Conservation (phyloP, 2,329 filamentous ascomycete genomes). For the Colletotrichum horii region DNA sequence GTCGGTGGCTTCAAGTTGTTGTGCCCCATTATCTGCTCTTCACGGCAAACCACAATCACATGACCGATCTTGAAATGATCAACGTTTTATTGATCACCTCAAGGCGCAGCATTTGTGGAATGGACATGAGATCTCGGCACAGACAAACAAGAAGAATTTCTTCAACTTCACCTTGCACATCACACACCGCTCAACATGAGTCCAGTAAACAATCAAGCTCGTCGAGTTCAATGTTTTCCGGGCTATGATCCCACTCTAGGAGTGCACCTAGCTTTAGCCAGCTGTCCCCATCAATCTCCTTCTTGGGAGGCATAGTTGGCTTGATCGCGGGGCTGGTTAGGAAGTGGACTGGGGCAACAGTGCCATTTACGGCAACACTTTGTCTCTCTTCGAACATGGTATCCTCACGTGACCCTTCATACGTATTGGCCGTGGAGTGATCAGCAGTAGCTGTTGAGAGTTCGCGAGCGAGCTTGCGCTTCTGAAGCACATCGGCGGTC, state of each 20-base stretch:
- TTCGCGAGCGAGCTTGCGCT: constrained; percentile 61
- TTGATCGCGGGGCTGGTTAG: constrained; percentile 63
- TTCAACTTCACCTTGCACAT: constrained; percentile 2
- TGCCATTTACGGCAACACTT: constrained; percentile 25
- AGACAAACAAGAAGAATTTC: not conserved
- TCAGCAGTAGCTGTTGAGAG: constrained; percentile 35
- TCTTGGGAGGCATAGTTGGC: constrained; percentile 40
- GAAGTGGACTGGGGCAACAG: constrained; percentile 39
- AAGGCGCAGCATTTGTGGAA: not conserved
- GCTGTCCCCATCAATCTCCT: constrained; percentile 44
- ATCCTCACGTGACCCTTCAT: constrained; percentile 53
- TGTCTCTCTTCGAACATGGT: constrained; percentile 57
- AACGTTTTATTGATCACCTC: not conserved
- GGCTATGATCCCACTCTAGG: constrained; percentile 71
- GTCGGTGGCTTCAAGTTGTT: not conserved
- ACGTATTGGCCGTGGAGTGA: constrained; percentile 37
- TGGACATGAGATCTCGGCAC: not conserved
- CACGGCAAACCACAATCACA: not conserved
- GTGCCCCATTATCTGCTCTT: not conserved
- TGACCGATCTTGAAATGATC: not conserved
- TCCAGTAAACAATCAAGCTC: constrained; percentile 90
- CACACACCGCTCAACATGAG: constrained; percentile 59
- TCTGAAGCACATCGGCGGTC: constrained; percentile 84
- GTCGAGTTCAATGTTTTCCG: constrained; percentile 89
- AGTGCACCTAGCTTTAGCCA: constrained; percentile 50